phyloP scores from a whole-genome alignment of 169 alveolate genomes.

The Plasmodium sp. region DNA sequence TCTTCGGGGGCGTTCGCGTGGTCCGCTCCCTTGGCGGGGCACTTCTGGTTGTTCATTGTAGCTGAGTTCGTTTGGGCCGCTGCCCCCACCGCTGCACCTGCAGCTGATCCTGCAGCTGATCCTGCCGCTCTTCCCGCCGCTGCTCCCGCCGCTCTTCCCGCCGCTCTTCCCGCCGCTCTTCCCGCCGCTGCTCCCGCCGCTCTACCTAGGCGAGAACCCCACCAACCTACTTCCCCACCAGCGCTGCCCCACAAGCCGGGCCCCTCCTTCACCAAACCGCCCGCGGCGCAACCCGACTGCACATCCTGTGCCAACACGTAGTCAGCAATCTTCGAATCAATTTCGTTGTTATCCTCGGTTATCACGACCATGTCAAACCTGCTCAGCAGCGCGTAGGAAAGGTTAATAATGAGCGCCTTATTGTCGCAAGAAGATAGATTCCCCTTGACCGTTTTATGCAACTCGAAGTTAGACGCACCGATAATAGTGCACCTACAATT shows the following conservation, averaged over 20 bases:
- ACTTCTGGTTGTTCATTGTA: neutral
- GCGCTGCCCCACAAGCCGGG: neutral
- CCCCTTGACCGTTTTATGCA: conserved; percentile 26
- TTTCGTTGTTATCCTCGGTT: conserved; percentile 54
- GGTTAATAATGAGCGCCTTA: conserved; percentile 47
- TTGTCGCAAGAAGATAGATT: conserved; percentile 1
- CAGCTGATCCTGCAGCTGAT: neutral
- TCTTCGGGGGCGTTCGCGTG: neutral
- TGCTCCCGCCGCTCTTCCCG: neutral
- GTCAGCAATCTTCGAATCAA: conserved; percentile 53
- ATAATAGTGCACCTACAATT: conserved; percentile 82
- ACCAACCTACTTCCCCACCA: neutral
- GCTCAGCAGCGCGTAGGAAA: conserved; percentile 60
- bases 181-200: neutral
- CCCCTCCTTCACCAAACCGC: neutral
- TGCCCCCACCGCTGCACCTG: neutral
- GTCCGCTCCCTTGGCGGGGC: neutral
- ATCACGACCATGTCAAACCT: conserved; percentile 86
- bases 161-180: neutral
- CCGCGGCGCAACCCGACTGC: neutral
- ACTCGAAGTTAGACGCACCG: conserved; percentile 85
- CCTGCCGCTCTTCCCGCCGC: neutral
- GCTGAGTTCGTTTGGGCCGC: neutral
- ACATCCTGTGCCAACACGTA: conserved; percentile 20
- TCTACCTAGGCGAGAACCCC: neutral